Base-by-base conservation (phyloP, 2,329 filamentous ascomycete genomes). In the Trichophyton schoenleinii region DNA sequence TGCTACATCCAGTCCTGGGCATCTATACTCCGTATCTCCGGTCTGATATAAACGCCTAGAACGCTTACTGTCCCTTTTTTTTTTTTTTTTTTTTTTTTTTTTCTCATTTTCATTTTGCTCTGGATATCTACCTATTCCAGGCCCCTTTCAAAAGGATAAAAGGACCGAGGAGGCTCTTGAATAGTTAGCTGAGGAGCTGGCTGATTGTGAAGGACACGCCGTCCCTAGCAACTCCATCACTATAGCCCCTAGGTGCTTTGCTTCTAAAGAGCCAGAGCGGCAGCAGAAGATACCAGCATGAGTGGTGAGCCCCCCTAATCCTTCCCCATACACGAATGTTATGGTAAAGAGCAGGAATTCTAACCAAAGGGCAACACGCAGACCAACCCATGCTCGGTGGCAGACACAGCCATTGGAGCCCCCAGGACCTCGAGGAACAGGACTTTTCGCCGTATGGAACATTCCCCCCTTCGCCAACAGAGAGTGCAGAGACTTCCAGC, bases 361-460 rank as follows among this genome's bases (percentile, higher is more conserved):
- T 41, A 20, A 36, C 15, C 20, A 28, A 49, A 22, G 2, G 31
- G 5, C 20, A 11, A 28, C 44, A 22, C 18, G 18, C 15, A 55
- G 49, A 55, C 13, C 49, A 28, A 15, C 49, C 49, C 2, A 34
- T 55, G 18, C 49, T 55, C 49, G 49, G 49, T 38, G 49, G 49
- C 49, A 25, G 49, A 55, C 34, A 25, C 13, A 22, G 15, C 38
- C 18, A 15, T 18, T 42, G 46, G 20, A 15, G 9, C 20, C 25
- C 46, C 3, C 46, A 59, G 15, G 58, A 59, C 58, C 11, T 42
- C 5, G 58, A 59, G 18, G 58, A 20, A 9, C 58, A 59, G 42
- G 42, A 2, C 9, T 59, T 41, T n/a, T 7, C 44, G 3, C 44
- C 58, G 2, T 59, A 59, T 25, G 22, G 58, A 28, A 59, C 58